Base-by-base conservation (phyloP, 352 stramenopile species). In the Pilasporangium apinafurcum region DNA sequence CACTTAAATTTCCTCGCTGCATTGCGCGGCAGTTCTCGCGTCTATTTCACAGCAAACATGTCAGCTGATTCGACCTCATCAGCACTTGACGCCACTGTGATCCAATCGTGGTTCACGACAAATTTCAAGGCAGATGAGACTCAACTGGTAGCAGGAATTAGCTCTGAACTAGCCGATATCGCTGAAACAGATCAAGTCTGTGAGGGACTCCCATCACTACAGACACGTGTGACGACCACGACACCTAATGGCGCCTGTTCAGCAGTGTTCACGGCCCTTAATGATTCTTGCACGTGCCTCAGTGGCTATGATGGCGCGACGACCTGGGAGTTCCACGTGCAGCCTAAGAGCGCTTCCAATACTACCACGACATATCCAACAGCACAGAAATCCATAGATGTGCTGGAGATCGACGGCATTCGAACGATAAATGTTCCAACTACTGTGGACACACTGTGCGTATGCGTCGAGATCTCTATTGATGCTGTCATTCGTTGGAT, bases 221-320 rank as follows among this genome's bases (percentile, higher is more conserved):
- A 68, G 14, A 66, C 60, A 14, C 61, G 54, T 5, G 68, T 58
- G 5, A 47, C 37, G 7, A 55, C 48, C 12, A 49, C 59, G 22
- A 42, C 38, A 2, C 45, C 60, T 5, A 75, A 75, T 40, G 57
- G 60, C 9, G 60, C 48, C 10, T 75, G 64, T 17, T 61, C 64
- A 0, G 53, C 65, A 30, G 53, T 53, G 25, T 40, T 71, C 8
- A 64, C 64, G 33, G 44, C 53, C 13, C 42, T 71, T 24, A 64
- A 66, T 29, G 60, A 53, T 5, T 75, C 64, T 18, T 75, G 60
- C 30, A 69, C 64, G 16, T 75, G 60, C 27, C 45, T 75, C 18
- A 66, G 56, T 25, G 60, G 53, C 4, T 64, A 59, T 41, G 51
- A 33, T 9, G 34, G 59, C 32, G 59, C 40, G 2, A 40, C 50